Evolutionary conservation across 352 stramenopile species (phyloP).

Genomic region (Pythium utonaiense): DNA sequence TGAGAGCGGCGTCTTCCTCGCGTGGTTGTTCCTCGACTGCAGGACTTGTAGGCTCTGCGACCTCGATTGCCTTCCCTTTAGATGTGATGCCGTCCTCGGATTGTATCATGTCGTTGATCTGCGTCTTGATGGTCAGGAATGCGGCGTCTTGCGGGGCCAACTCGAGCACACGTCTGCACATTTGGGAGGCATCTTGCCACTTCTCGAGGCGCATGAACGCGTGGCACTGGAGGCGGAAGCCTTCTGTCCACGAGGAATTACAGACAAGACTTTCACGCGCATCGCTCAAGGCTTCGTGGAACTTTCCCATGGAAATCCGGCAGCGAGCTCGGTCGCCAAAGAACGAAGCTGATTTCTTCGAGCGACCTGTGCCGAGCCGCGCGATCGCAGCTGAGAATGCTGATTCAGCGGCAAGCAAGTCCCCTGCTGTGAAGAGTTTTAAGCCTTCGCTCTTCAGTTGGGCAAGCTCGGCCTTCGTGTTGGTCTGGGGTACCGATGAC

Average conservation of each 20-base stretch:
- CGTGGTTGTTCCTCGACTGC: neutral
- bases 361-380: neutral
- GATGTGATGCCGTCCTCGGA: neutral
- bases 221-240: constrained; percentile 1
- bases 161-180: neutral
- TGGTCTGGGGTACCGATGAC: no score
- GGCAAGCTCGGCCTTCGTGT: neutral
- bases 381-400: neutral
- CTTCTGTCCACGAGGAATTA: neutral
- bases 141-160: neutral
- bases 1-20: neutral
- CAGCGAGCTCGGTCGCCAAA: constrained; percentile 1
- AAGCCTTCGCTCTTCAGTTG: neutral
- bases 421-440: neutral
- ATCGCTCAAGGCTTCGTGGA: neutral
- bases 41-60: no score
- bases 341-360: neutral
- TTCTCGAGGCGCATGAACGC: constrained; percentile 3
- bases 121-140: neutral
- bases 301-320: neutral
- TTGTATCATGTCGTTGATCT: neutral
- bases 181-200: neutral
- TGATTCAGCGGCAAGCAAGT: neutral
- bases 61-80: no score
- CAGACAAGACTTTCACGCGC: neutral